A percentile compares a stretch with the other conserved stretches of the same genome.
Evolutionary conservation across 2,329 filamentous ascomycete species (phyloP).

Genomic region (Pezicula carpinea): DNA sequence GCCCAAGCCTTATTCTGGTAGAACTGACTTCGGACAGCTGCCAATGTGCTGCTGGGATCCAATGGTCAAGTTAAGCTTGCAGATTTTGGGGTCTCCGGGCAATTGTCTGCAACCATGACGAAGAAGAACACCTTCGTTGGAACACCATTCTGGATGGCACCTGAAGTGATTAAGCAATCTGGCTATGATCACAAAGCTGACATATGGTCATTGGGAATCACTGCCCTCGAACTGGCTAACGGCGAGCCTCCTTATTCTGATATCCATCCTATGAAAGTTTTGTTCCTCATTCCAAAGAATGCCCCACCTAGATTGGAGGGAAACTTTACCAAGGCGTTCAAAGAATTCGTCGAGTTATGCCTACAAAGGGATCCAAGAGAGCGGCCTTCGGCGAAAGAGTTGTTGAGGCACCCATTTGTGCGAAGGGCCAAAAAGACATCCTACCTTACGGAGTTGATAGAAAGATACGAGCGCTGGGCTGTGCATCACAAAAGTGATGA

Average conservation of each 20-base stretch:
- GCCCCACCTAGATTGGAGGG: conserved; percentile 76
- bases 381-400: conserved; percentile 77
- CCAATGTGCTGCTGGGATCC: conserved; percentile 83
- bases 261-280: conserved; percentile 97
- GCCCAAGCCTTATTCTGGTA: conserved; percentile 5
- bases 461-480: conserved; percentile 83
- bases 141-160: conserved; percentile 99
- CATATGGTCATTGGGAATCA: conserved; percentile 96
- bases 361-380: conserved; percentile 86
- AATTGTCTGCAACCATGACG: conserved; percentile 96
- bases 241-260: conserved; percentile 94
- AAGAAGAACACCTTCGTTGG: conserved; percentile 99
- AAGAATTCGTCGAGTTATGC: conserved; percentile 80
- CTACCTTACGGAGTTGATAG: conserved; percentile 94
- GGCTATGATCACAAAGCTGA: conserved; percentile 98
- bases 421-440: conserved; percentile 89
- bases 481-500: conserved; percentile 74
- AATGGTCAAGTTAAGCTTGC: conserved; percentile 96
- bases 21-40: conserved; percentile 52
- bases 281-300: conserved; percentile 96
- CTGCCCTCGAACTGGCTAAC: conserved; percentile 83
- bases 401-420: conserved; percentile 87
- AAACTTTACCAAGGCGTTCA: conserved; percentile 77
- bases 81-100: conserved; percentile 95
- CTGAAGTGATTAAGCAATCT: conserved; percentile 97